Base-by-base conservation (phyloP, 768 basidiomycete genomes). In the Phylloporus rhodoxanthus region DNA sequence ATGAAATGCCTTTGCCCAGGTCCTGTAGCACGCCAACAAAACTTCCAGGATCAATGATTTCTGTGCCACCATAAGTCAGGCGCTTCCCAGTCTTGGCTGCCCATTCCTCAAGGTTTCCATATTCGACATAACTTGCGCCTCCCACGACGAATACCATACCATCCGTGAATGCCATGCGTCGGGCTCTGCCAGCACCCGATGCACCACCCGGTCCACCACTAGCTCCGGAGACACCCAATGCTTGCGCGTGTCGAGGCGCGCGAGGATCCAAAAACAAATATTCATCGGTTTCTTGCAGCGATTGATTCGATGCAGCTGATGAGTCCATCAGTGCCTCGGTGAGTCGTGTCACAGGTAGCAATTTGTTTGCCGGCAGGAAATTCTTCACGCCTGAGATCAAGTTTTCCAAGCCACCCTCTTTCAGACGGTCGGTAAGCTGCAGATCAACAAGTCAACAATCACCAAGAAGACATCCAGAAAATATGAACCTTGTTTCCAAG, bases 241-340 rank as follows among this genome's bases (percentile, higher is more conserved):
- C 74, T 47, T 68, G 71, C 43, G 52, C 62, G 54, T 79, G 73
- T 43, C 86, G 80, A 9, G 86, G 82, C 13, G 86, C 84, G 19
- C 87, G 84, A 8, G 95, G 95, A 66, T 99, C 95, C 47, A 99
- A 82, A 72, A 89, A 87, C 38, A 99, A 66, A 69, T 85, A 99
- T 26, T 99, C 95, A 63, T 99, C 95, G 2, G 95, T 97, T 67
- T 96, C 93, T 61, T 91, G 87, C 29, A 99, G 69, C 5, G 96
- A 97, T 65, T 94, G 89, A 51, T 93, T 94, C 23, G 91, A 88
- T 2, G 92, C 96, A 2, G 87, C 78, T 0, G 93, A 85, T 0
- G 96, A 94, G 64, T 99, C 96, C 94, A 98, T 98, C 25, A 99
- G 75, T 19, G 96, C 95, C 62, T 98, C 96, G 2, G 89, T 85